Evolutionary conservation across 257 asterid genomes (phyloP).

Genomic region (Striga asiatica): DNA sequence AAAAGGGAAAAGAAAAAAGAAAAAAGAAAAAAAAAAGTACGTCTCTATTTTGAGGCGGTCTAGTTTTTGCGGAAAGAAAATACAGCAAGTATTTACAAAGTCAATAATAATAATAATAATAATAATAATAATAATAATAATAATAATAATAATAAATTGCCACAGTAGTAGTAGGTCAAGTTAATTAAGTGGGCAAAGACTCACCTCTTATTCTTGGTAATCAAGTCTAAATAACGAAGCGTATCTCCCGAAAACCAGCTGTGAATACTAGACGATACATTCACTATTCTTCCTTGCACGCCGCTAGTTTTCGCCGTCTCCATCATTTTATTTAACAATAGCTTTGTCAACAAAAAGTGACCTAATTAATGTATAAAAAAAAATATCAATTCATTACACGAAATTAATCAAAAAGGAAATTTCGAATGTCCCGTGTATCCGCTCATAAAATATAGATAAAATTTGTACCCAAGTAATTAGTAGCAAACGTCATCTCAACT

Average conservation of each 20-base stretch:
- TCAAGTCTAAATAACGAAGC: conserved; percentile 43
- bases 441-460: neutral
- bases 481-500: conserved; percentile 93
- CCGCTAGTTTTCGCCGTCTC: conserved; percentile 49
- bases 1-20: too few relatives aligned
- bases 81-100: too few relatives aligned
- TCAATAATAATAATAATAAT: too few relatives aligned
- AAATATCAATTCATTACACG: neutral
- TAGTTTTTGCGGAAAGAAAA: too few relatives aligned
- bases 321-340: conserved; percentile 59
- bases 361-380: conserved; percentile 27
- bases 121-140: too few relatives aligned
- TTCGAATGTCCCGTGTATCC: neutral
- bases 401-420: neutral
- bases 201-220: conserved; percentile 66
- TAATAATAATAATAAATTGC: too few relatives aligned
- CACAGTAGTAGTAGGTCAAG: too few relatives aligned
- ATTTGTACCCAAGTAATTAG: conserved; percentile 64
- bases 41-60: too few relatives aligned
- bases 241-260: conserved; percentile 87
- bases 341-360: conserved; percentile 73
- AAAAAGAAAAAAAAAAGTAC: too few relatives aligned
- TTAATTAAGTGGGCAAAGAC: neutral
- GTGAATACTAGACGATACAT: conserved; percentile 83
- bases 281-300: conserved; percentile 81